phyloP scores from a whole-genome alignment of 2,329 filamentous ascomycete genomes.

The Ophiostoma populinum region DNA sequence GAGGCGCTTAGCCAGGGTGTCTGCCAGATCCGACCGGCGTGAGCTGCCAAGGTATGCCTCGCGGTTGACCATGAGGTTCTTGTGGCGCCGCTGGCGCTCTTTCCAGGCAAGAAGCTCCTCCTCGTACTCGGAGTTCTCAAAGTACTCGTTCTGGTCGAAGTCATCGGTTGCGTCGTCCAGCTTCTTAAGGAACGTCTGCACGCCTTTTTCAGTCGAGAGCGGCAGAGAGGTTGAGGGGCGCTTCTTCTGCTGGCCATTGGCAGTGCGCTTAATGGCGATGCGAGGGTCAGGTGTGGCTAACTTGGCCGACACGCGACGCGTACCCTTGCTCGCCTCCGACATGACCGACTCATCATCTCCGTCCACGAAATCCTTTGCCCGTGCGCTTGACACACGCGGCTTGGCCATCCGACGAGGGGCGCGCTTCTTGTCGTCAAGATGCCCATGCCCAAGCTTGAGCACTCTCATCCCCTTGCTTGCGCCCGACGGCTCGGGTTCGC shows the following conservation, averaged over 20 bases:
- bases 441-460: constrained; percentile 15
- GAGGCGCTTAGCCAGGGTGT: constrained; percentile 42
- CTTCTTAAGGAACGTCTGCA: constrained; percentile 44
- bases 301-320: constrained; percentile 33
- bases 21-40: constrained; percentile 42
- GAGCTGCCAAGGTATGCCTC: constrained; percentile 46
- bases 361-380: constrained; percentile 33
- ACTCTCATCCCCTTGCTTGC: constrained; percentile 5
- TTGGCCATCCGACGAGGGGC: constrained; percentile 8
- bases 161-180: constrained; percentile 20
- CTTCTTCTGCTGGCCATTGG: constrained; percentile 37
- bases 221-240: constrained; percentile 20
- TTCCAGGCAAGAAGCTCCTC: constrained; percentile 30
- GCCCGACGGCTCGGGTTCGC: constrained; percentile 6
- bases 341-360: constrained; percentile 25
- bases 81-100: constrained; percentile 48
- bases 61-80: constrained; percentile 42
- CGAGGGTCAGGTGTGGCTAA: constrained; percentile 23
- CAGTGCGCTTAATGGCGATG: constrained; percentile 37
- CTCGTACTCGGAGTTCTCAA: constrained; percentile 26
- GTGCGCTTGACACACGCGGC: constrained; percentile 12
- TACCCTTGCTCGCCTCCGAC: constrained; percentile 21
- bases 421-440: constrained; percentile 10
- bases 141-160: constrained; percentile 15
- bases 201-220: constrained; percentile 33